phyloP scores from a whole-genome alignment of 257 asterid genomes.

The Lycium barbarum region DNA sequence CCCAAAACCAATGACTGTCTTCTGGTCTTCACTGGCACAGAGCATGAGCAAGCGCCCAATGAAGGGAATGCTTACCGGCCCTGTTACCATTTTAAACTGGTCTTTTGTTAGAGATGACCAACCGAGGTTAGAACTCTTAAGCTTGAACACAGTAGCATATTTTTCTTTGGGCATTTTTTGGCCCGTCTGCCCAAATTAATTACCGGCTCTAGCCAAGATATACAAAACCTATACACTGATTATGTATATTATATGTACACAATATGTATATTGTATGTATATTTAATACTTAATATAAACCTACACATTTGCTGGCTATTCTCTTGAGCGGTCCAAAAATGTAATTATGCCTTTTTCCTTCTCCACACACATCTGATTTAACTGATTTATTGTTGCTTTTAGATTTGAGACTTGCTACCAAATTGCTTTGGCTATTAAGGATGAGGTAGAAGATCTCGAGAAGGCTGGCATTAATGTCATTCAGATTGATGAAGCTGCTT shows the following conservation, averaged over 20 bases:
- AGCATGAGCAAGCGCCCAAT: conserved; percentile 99
- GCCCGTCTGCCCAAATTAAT: too few relatives aligned
- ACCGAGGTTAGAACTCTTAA: conserved; percentile 62
- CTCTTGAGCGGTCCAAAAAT: too few relatives aligned
- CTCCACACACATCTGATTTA: neutral
- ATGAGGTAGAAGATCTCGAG: conserved; percentile 97
- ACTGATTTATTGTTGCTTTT: conserved; percentile 25
- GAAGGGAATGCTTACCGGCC: conserved; percentile 99
- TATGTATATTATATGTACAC: too few relatives aligned
- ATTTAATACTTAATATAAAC: too few relatives aligned
- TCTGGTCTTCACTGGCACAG: conserved; percentile 96
- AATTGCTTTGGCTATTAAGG: conserved; percentile 93
- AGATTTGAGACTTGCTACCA: conserved; percentile 94
- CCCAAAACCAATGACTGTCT: conserved; percentile 95
- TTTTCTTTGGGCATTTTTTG: neutral
- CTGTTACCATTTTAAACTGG: conserved; percentile 98
- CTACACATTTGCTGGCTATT: too few relatives aligned
- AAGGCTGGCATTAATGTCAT: conserved; percentile 88
- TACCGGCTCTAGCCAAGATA: too few relatives aligned
- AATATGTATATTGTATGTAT: too few relatives aligned
- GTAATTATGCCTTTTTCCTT: too few relatives aligned
- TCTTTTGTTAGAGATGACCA: conserved; percentile 96
- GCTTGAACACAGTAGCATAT: neutral
- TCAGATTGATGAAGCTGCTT: conserved; percentile 94
- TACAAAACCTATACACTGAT: too few relatives aligned